phyloP scores from a whole-genome alignment of 2,329 filamentous ascomycete genomes.

The Fusarium domesticum region DNA sequence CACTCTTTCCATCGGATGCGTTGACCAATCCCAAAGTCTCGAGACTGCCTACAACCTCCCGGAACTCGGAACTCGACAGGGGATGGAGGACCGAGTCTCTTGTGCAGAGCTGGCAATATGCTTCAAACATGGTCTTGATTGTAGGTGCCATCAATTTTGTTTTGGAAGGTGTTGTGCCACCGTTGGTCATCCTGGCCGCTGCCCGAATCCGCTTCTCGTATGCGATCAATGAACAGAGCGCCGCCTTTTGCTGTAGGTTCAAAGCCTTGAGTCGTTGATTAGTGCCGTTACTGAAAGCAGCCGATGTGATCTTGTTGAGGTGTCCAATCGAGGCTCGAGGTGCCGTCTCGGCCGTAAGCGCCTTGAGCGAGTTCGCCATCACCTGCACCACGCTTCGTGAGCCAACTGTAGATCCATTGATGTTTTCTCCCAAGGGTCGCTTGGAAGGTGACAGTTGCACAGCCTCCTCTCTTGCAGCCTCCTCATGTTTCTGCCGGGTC shows the following conservation, averaged over 20 bases:
- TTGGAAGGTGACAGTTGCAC: constrained; percentile 67
- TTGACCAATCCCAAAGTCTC: constrained; percentile 82
- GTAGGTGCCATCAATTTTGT: constrained; percentile 65
- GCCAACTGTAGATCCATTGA: constrained; percentile 56
- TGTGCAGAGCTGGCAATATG: constrained; percentile 79
- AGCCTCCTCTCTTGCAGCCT: constrained; percentile 54
- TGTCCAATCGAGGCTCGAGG: constrained; percentile 87
- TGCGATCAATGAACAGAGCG: constrained; percentile 81
- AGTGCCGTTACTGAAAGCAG: constrained; percentile 86
- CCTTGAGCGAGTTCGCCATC: constrained; percentile 53
- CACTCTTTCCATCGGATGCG: constrained; percentile 67
- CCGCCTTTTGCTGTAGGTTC: constrained; percentile 95
- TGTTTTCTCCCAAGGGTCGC: constrained; percentile 75
- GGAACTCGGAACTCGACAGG: constrained; percentile 86
- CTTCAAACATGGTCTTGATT: constrained; percentile 78
- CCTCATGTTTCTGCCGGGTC: constrained; percentile 69
- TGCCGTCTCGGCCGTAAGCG: constrained; percentile 71
- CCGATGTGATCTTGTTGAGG: constrained; percentile 84
- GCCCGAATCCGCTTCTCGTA: constrained; percentile 73
- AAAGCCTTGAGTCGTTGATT: constrained; percentile 79
- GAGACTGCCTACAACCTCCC: constrained; percentile 84
- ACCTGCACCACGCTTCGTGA: constrained; percentile 46
- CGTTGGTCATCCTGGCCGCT: constrained; percentile 40
- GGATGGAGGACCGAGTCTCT: constrained; percentile 86
- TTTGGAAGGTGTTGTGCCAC: constrained; percentile 58